A percentile compares a stretch with the other conserved stretches of the same genome.
Conservation (phyloP, 371 early-diverging fungal species). For the Conidiobolus coronatus region DNA sequence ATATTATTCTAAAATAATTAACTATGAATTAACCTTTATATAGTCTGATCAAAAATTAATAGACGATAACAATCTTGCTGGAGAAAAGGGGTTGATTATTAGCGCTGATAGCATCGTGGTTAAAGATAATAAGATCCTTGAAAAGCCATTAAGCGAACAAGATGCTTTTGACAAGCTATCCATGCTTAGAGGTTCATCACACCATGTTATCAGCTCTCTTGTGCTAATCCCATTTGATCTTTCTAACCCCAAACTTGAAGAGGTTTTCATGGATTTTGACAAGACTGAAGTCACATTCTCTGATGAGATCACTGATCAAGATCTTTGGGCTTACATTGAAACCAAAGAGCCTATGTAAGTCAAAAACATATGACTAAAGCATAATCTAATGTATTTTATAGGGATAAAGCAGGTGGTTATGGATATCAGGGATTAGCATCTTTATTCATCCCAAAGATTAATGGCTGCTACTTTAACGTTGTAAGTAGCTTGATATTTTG, state of each 20-base stretch:
- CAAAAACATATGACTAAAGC: not conserved
- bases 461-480: constrained; percentile 18
- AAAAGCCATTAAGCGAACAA: constrained; percentile 25
- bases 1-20: no score
- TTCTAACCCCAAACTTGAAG: not conserved
- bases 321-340: constrained; percentile 35
- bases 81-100: constrained; percentile 22
- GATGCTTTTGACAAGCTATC: constrained; percentile 30
- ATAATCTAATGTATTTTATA: constrained; percentile 6
- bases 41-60: no score
- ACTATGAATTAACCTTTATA: no score
- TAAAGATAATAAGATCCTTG: constrained; percentile 21
- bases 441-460: constrained; percentile 43
- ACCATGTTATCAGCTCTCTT: constrained; percentile 40
- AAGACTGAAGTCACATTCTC: constrained; percentile 12
- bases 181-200: constrained; percentile 24
- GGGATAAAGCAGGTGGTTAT: constrained; percentile 69
- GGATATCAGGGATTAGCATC: constrained; percentile 60
- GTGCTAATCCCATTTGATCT: constrained; percentile 15
- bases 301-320: constrained; percentile 17
- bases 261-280: constrained; percentile 2
- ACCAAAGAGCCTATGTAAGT: constrained; percentile 32
- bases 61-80: no score
- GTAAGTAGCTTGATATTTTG: constrained; percentile 1
- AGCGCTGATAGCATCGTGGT: constrained; percentile 65